Percentiles rank a stretch among this genome's conserved stretches.
Evolutionary conservation across 2,329 filamentous ascomycete species (phyloP).

Genomic region (Nannizzia gypsea): DNA sequence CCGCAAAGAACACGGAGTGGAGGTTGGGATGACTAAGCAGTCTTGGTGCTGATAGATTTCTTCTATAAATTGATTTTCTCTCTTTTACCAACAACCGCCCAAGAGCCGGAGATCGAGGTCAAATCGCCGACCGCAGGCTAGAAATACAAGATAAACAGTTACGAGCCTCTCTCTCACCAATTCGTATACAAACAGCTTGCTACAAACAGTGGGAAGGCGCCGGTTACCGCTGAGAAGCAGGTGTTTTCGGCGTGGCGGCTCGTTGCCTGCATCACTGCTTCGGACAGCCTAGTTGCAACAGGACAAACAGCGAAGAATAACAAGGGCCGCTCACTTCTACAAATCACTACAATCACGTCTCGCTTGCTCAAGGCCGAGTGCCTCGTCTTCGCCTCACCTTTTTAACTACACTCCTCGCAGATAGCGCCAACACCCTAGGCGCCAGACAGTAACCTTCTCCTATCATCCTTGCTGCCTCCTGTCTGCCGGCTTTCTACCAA

Average conservation of each 20-base stretch:
- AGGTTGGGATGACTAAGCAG: conserved; percentile 14
- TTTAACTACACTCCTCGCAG: neutral
- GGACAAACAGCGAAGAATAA: neutral
- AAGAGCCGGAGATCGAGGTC: conserved; percentile 4
- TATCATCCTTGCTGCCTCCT: neutral
- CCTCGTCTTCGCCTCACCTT: neutral
- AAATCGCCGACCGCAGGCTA: conserved; percentile 1
- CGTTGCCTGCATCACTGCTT: neutral
- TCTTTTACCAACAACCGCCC: conserved; percentile 12
- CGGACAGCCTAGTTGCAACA: neutral
- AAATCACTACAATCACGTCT: neutral
- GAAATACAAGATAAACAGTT: conserved; percentile 3
- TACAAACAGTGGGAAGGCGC: neutral
- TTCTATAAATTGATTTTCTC: conserved; percentile 17
- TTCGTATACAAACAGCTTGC: neutral
- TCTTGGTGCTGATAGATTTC: conserved; percentile 9
- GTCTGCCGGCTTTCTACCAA: neutral
- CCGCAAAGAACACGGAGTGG: neutral
- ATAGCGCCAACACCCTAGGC: neutral
- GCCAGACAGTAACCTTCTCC: neutral
- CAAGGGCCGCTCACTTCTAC: conserved; percentile 1
- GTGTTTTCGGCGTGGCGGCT: neutral
- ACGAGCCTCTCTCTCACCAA: neutral
- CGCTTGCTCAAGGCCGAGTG: neutral
- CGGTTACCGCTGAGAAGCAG: neutral